These are phyloP conservation scores for Scheffersomyces lignicola DNA, from an alignment of 1,139 yeast species.

Conservation along the genomic window DNA sequence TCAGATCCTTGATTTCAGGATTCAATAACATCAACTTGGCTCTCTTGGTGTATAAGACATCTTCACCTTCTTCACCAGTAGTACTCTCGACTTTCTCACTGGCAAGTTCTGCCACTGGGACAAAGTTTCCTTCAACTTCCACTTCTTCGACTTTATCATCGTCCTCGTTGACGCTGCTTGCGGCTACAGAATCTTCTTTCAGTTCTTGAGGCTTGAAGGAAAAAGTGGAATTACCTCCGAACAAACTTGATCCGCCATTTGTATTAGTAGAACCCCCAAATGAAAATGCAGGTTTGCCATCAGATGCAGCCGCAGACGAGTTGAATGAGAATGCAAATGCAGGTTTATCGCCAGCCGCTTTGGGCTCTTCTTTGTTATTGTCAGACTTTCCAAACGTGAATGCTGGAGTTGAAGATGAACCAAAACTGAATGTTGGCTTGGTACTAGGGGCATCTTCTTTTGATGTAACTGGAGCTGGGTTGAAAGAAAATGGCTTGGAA, in stretches of 20 bases:
- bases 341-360: slow-evolving; percentile 12
- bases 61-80: slow-evolving; percentile 90
- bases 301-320: slow-evolving; percentile 5
- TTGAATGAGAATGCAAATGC: slow-evolving; percentile 19
- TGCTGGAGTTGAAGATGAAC: slow-evolving; percentile 9
- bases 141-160: slow-evolving; percentile 26
- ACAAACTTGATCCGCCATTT: slow-evolving; percentile 5
- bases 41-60: slow-evolving; percentile 59
- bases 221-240: slow-evolving; percentile 11
- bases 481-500: slow-evolving; percentile 20
- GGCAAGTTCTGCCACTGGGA: slow-evolving; percentile 46
- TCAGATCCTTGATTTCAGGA: slow-evolving; percentile 44
- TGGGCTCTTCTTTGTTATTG: slow-evolving; percentile 1
- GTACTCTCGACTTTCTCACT: slow-evolving; percentile 45
- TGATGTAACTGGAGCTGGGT: slow-evolving; percentile 5
- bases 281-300: slow-evolving; percentile 23
- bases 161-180: slow-evolving; percentile 8
- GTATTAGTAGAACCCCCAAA: slow-evolving; percentile 15
- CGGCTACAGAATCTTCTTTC: slow-evolving; percentile 11
- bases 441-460: slow-evolving; percentile 1
- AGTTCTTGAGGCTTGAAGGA: slow-evolving; percentile 8
- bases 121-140: slow-evolving; percentile 47
- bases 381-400: too few species aligned
- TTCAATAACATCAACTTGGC: slow-evolving; percentile 70
- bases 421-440: slow-evolving; percentile 17